phyloP scores from a whole-genome alignment of 2,329 filamentous ascomycete species.

The Pezicula radicicola region DNA sequence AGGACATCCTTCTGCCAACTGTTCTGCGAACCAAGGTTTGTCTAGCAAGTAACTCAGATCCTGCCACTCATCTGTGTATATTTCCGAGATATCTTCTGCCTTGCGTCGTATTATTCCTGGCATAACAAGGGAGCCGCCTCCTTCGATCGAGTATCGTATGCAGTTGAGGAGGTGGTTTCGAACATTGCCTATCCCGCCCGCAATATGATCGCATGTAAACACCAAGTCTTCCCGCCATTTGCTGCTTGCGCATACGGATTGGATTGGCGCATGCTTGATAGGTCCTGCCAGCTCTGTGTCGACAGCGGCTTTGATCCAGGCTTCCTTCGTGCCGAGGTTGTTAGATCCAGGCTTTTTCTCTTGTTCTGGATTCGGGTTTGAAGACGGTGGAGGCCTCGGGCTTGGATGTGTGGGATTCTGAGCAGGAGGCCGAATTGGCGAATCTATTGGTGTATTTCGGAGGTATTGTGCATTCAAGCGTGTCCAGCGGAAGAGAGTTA shows the following conservation, averaged over 20 bases:
- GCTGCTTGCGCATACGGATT: not conserved
- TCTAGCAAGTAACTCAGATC: not conserved
- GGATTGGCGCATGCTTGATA: not conserved
- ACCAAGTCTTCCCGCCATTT: not conserved
- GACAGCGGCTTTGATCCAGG: not conserved
- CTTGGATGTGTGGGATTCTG: not conserved
- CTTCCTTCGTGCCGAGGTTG: not conserved
- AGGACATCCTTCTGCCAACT: not conserved
- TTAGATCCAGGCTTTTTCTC: not conserved
- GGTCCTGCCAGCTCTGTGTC: not conserved
- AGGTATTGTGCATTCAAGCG: not conserved
- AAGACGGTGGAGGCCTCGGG: not conserved
- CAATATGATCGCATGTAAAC: not conserved
- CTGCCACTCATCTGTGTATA: not conserved
- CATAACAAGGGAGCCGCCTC: slow-evolving; percentile 34
- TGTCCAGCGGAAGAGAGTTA: not conserved
- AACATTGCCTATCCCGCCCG: slow-evolving; percentile 37
- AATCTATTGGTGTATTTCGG: not conserved
- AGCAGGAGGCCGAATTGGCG: not conserved
- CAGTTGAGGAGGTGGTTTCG: slow-evolving; percentile 41
- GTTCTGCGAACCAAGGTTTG: not conserved
- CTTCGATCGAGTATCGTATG: slow-evolving; percentile 41
- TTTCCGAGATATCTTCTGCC: not conserved
- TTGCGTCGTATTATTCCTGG: not conserved
- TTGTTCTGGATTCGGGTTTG: not conserved